These are phyloP conservation scores for Calendula officinalis DNA, from an alignment of 129 eudicot species.

Conservation along the genomic window DNA sequence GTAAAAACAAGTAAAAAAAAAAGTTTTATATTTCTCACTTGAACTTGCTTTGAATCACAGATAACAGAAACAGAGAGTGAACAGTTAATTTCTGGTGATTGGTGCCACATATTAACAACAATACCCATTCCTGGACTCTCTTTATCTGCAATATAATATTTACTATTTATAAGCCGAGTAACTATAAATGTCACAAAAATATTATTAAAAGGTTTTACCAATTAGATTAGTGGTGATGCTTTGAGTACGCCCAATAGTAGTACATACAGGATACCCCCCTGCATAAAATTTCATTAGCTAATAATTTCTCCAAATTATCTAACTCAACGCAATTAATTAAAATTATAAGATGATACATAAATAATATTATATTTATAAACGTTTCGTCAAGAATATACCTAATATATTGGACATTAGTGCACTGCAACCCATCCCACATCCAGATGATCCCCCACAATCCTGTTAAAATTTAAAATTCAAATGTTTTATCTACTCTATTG, in stretches of 20 bases:
- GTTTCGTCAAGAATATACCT: slow-evolving; percentile 42
- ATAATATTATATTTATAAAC: background rate
- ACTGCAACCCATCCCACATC: slow-evolving; percentile 93
- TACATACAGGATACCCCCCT: slow-evolving; percentile 79
- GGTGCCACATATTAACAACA: slow-evolving; percentile 52
- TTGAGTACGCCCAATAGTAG: slow-evolving; percentile 60
- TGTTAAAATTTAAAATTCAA: slow-evolving; percentile 28
- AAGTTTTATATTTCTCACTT: slow-evolving; percentile 41
- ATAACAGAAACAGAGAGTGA: slow-evolving; percentile 80
- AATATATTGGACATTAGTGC: slow-evolving; percentile 60
- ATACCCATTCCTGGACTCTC: slow-evolving; percentile 67
- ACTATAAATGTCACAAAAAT: background rate
- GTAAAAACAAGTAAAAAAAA: background rate
- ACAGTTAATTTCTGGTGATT: slow-evolving; percentile 47
- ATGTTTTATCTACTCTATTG: slow-evolving; percentile 1
- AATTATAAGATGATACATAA: slow-evolving; percentile 13
- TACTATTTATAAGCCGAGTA: slow-evolving; percentile 4
- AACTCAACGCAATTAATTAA: slow-evolving; percentile 7
- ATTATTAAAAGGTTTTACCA: slow-evolving; percentile 44
- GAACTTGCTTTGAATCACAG: slow-evolving; percentile 63
- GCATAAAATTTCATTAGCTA: slow-evolving; percentile 28
- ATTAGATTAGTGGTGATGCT: slow-evolving; percentile 50
- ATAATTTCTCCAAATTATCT: slow-evolving; percentile 8
- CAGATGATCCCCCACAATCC: slow-evolving; percentile 85
- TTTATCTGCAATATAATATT: slow-evolving; percentile 49